These are phyloP conservation scores for Xylaria arbuscula DNA, from an alignment of 2,329 filamentous ascomycete genomes.

Conservation along the genomic window DNA sequence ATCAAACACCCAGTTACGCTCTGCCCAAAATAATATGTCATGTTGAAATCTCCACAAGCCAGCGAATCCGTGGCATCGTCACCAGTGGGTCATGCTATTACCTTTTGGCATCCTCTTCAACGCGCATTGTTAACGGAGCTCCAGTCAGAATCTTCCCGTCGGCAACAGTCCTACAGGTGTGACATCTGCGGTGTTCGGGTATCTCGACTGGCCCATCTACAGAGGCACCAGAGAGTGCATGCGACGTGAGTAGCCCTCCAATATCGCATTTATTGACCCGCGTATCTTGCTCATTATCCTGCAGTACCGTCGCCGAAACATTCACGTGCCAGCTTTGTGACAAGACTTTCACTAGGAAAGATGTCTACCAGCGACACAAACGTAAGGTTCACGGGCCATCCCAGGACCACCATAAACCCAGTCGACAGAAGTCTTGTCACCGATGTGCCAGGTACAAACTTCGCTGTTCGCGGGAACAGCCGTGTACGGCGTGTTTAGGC, in stretches of 20 bases:
- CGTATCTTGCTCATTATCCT: not conserved
- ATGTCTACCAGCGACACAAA: not conserved
- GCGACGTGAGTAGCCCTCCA: not conserved
- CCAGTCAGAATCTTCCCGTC: not conserved
- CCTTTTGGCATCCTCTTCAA: not conserved
- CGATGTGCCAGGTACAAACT: not conserved
- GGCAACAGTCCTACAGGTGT: not conserved
- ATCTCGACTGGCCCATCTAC: not conserved
- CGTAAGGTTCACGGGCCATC: not conserved
- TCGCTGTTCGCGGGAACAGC: not conserved
- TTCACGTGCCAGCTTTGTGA: not conserved
- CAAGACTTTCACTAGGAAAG: not conserved
- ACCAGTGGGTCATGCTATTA: not conserved
- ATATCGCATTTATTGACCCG: not conserved
- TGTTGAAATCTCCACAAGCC: not conserved
- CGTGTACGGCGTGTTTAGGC: not conserved
- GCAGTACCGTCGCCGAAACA: not conserved
- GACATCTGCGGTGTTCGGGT: not conserved
- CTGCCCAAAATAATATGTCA: not conserved
- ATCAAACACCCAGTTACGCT: too few relatives aligned
- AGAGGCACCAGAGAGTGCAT: not conserved
- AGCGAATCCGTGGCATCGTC: not conserved
- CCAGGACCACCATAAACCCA: not conserved
- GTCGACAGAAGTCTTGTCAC: not conserved
- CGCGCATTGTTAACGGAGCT: not conserved